Evolutionary conservation across 495 filamentous ascomycete genomes (phyloP).

Genomic region (Trichoderma reesei): DNA sequence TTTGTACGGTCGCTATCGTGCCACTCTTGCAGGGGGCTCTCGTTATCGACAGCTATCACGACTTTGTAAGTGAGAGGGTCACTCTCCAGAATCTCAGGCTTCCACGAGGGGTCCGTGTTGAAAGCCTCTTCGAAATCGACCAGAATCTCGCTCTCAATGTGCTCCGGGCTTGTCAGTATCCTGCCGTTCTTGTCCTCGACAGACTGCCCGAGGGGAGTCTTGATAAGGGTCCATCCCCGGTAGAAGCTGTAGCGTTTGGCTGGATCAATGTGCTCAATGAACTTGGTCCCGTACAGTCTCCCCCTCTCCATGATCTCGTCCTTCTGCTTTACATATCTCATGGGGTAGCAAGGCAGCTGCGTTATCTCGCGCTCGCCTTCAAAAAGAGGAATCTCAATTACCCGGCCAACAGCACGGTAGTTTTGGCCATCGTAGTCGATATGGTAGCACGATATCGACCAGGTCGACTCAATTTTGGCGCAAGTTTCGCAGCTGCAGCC

Average conservation of each 20-base stretch:
- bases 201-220: slow-evolving; percentile 16
- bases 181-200: slow-evolving; percentile 17
- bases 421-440: slow-evolving; percentile 51
- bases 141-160: slow-evolving; percentile 41
- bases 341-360: slow-evolving; percentile 44
- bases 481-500: neutral
- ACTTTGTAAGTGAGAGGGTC: neutral
- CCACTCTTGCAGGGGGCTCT: slow-evolving; percentile 18
- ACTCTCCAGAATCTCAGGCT: slow-evolving; percentile 13
- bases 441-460: slow-evolving; percentile 29
- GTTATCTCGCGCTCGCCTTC: slow-evolving; percentile 46
- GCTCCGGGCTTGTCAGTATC: slow-evolving; percentile 22
- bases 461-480: slow-evolving; percentile 10
- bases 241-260: slow-evolving; percentile 26
- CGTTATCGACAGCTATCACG: slow-evolving; percentile 13
- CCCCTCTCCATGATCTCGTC: slow-evolving; percentile 36
- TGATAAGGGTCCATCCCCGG: slow-evolving; percentile 30
- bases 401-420: slow-evolving; percentile 38
- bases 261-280: slow-evolving; percentile 34
- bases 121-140: slow-evolving; percentile 40
- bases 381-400: slow-evolving; percentile 38
- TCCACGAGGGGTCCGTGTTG: slow-evolving; percentile 24
- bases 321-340: slow-evolving; percentile 44
- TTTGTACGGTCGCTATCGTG: slow-evolving; percentile 12
- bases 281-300: slow-evolving; percentile 30